Base-by-base conservation (phyloP, 2,329 filamentous ascomycete species). In the Pseudocercospora vitis region DNA sequence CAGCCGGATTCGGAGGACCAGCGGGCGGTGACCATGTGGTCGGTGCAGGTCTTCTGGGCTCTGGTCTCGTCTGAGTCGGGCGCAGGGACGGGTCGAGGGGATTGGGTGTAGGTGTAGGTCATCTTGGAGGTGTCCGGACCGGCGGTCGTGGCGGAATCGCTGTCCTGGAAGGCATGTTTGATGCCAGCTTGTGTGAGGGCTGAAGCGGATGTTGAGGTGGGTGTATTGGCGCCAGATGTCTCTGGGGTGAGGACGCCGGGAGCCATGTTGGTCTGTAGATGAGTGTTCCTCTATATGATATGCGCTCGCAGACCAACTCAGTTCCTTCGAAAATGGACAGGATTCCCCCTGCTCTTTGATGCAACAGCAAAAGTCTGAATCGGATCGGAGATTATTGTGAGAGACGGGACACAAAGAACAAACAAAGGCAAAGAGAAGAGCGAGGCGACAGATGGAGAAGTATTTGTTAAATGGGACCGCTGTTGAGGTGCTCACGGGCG, bases 11-110 rank as follows among this genome's bases (percentile, higher is more conserved):
- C 69, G 18, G 71, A 73, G 28, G 78, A 83, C 89, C 90, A 95
- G 50, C 76, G 74, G 16, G 78, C 86, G 0, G 37, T 23, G 19
- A 94, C 78, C 90, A 96, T 95, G 78, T 96, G 91, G 78, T 96
- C 91, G 58, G 88, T 91, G 77, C 79, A 81, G 55, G 71, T 69
- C 57, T 72, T 73, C 68, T 35, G 68, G 65, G 40, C 65, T 58
- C 61, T 55, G 12, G 71, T 68, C 57, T 76, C 74, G 21, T 70
- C 61, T 33, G 70, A 71, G 55, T 71, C 68, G 32, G 70, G 64
- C 12, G 60, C 67, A 29, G 76, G 77, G 2, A 76, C 73, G 21
- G 71, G 21, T 52, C 74, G 73, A 3, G 75, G 75, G 3, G 66
- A 50, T 2, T 63, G 67, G 54, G 72, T 77, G 65, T 71, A 69